Percentiles rank a stretch among this genome's conserved stretches.
Conservation (phyloP, 805 yeast species). For the Nakazawaea peltata region DNA sequence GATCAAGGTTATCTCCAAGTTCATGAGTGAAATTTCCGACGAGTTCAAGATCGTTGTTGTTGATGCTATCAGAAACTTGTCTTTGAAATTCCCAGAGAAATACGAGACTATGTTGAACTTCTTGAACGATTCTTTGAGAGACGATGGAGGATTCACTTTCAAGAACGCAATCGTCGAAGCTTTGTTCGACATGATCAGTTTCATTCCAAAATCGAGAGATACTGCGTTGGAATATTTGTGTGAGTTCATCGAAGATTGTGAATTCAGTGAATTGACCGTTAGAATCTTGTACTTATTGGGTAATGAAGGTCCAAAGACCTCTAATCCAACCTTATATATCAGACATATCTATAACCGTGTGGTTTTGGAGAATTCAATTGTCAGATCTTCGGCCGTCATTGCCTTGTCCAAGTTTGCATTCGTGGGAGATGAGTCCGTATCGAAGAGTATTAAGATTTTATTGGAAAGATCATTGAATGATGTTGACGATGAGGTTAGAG, state of each 20-base stretch:
- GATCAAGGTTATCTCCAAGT: slow-evolving; percentile 76
- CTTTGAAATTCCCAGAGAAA: slow-evolving; percentile 88
- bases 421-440: slow-evolving; percentile 59
- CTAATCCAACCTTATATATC: slow-evolving; percentile 83
- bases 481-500: slow-evolving; percentile 95
- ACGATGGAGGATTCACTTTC: slow-evolving; percentile 83
- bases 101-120: slow-evolving; percentile 76
- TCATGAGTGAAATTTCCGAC: slow-evolving; percentile 91
- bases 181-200: slow-evolving; percentile 81
- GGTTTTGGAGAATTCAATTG: slow-evolving; percentile 90
- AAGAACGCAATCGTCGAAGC: slow-evolving; percentile 90
- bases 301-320: slow-evolving; percentile 84
- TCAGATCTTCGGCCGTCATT: slow-evolving; percentile 91
- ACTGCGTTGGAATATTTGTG: slow-evolving; percentile 81
- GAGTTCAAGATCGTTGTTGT: slow-evolving; percentile 93
- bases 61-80: slow-evolving; percentile 88
- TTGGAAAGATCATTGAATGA: slow-evolving; percentile 81
- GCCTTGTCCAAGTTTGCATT: slow-evolving; percentile 88
- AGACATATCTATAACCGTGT: slow-evolving; percentile 96
- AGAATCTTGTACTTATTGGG: slow-evolving; percentile 88
- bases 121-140: slow-evolving; percentile 76
- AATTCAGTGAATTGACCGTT: slow-evolving; percentile 88
- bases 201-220: slow-evolving; percentile 77
- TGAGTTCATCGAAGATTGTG: slow-evolving; percentile 98
- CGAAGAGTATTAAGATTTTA: slow-evolving; percentile 63